Base-by-base conservation (phyloP, 225 moss, liverwort and hornwort species). In the Marchantia polymorpha region DNA sequence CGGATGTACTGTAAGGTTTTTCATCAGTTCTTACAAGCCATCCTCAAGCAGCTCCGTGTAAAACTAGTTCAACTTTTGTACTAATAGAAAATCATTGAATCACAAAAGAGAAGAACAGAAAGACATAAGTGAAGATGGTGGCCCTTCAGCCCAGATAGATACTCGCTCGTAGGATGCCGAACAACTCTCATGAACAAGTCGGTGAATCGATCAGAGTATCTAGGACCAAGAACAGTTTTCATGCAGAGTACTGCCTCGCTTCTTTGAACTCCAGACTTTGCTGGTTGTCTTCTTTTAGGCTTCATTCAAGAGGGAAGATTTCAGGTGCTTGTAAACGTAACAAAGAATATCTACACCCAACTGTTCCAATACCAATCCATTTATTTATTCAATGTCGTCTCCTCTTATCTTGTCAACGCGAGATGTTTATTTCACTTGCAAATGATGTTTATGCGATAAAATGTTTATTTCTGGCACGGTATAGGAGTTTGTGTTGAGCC, bases 1-100 rank as follows among this genome's bases (percentile, higher is more conserved):
- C 84, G 59, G 53, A 64, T 71, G 79, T 78, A 52, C 16, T 69
- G 30, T 78, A 65, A 78, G 19, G 17, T 31, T 49, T 46, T n/a
- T 63, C 75, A 47, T 26, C 54, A 0, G 13, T 53, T 53, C 13
- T n/a, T n/a, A 9, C 46, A 22, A 46, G 19, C 19, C 7, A 19
- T 48, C 0, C 8, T 2, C 14, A 22, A 70, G 31, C 22, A 71
- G 48, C 50, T 50, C 48, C 20, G 48, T 71, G 70, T 71, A 71
- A 49, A 26, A 49, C 70, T 71, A 71, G 0, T 48, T 49, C 49
- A 22, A 71, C 48, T 49, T 50, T 71, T 71, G 70, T 50, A 71
- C 6, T 47, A n/a, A 48, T n/a, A 71, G 13, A 68, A 49, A 49
- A 48, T 71, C 70, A 4, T 71, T 71, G 70, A n/a, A 61, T 2